Conservation (phyloP, 495 filamentous ascomycete species). For the Neurospora intermedia region DNA sequence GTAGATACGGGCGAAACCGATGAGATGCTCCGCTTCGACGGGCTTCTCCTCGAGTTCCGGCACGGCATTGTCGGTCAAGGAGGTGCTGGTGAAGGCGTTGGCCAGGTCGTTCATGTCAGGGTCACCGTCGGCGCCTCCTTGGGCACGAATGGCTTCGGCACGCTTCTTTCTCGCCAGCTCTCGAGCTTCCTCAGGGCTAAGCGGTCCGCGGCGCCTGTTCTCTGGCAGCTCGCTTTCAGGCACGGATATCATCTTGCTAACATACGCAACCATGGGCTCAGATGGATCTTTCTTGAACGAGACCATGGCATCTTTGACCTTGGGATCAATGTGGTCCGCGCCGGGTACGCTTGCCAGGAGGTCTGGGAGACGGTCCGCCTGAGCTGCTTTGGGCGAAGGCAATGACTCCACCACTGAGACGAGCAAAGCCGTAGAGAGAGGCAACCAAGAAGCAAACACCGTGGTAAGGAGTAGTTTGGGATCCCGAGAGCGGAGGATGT, state of each 20-base stretch:
- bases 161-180: constrained; percentile 82
- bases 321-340: constrained; percentile 51
- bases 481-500: constrained; percentile 78
- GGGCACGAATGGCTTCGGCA: constrained; percentile 70
- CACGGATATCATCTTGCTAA: constrained; percentile 96
- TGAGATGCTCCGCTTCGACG: constrained; percentile 71
- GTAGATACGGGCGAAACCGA: constrained; percentile 89
- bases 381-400: constrained; percentile 74
- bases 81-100: constrained; percentile 22
- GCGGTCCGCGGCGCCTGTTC: constrained; percentile 62
- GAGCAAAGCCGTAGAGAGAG: constrained; percentile 82
- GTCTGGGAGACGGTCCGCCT: constrained; percentile 68
- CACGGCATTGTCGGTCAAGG: constrained; percentile 34
- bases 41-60: constrained; percentile 46
- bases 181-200: constrained; percentile 81
- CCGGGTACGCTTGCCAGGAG: constrained; percentile 77
- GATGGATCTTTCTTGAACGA: constrained; percentile 57
- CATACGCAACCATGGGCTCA: constrained; percentile 83
- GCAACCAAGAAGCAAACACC: constrained; percentile 82
- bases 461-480: constrained; percentile 72
- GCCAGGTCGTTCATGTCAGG: constrained; percentile 20
- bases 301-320: constrained; percentile 67
- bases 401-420: constrained; percentile 91
- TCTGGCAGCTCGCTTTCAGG: constrained; percentile 81
- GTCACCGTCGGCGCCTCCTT: constrained; percentile 29